Evolutionary conservation across 2,329 filamentous ascomycete genomes (phyloP).

Genomic region (Bipolaris gigantea): DNA sequence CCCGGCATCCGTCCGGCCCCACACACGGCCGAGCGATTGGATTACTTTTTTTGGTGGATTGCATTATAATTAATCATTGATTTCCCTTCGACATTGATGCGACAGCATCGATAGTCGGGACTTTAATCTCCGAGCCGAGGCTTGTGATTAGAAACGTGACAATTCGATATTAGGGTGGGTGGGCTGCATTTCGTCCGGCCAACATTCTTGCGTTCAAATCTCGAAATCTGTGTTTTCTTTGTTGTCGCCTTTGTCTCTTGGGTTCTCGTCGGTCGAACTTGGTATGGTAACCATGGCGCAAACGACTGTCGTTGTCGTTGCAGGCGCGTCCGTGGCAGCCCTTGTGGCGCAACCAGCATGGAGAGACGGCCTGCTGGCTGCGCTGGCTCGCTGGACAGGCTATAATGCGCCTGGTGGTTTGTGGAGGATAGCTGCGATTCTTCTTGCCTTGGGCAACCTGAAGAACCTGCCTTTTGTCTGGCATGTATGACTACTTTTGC

Average conservation of each 20-base stretch:
- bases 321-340: slow-evolving; percentile 27
- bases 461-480: slow-evolving; percentile 76
- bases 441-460: slow-evolving; percentile 58
- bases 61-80: not conserved
- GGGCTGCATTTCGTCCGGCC: not conserved
- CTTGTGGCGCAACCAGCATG: slow-evolving; percentile 27
- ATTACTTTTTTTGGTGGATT: too few species aligned
- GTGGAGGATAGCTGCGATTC: slow-evolving; percentile 40
- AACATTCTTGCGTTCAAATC: not conserved
- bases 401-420: slow-evolving; percentile 37
- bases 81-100: not conserved
- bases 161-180: not conserved
- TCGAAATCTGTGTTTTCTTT: not conserved
- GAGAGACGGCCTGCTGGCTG: slow-evolving; percentile 18
- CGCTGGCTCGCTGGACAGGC: slow-evolving; percentile 30
- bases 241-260: not conserved
- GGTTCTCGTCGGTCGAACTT: not conserved
- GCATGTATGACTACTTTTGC: slow-evolving; percentile 61
- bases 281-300: slow-evolving; percentile 26
- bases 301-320: slow-evolving; percentile 21
- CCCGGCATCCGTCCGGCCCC: not conserved
- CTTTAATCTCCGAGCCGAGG: slow-evolving; percentile 10
- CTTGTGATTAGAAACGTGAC: not conserved
- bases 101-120: not conserved
- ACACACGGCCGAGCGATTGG: not conserved